phyloP scores from a whole-genome alignment of 2,329 filamentous ascomycete genomes.

The Teratosphaeria destructans region DNA sequence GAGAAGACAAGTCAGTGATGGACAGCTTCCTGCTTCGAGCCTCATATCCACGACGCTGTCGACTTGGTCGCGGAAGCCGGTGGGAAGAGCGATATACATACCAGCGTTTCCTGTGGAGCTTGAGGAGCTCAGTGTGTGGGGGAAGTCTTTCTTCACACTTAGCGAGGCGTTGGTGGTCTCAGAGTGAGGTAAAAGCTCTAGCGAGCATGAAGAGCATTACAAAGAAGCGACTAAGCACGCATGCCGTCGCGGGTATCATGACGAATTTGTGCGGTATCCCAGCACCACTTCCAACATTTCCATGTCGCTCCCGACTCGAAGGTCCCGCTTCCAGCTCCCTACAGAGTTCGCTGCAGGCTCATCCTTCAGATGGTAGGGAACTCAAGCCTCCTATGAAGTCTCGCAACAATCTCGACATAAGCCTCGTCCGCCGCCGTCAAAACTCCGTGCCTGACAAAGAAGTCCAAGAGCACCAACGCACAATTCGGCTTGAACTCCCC shows the following conservation, averaged over 20 bases:
- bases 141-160: slow-evolving; percentile 5
- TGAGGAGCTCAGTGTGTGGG: slow-evolving; percentile 1
- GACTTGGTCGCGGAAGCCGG: background rate
- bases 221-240: background rate
- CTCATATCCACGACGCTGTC: background rate
- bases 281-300: background rate
- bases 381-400: slow-evolving; percentile 68
- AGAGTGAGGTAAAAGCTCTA: background rate
- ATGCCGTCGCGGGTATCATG: slow-evolving; percentile 18
- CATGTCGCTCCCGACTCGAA: background rate
- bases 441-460: slow-evolving; percentile 77
- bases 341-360: too few relatives aligned
- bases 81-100: background rate
- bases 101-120: background rate
- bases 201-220: background rate
- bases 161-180: slow-evolving; percentile 21
- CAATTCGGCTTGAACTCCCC: slow-evolving; percentile 93
- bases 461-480: slow-evolving; percentile 72
- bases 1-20: background rate
- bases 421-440: slow-evolving; percentile 70
- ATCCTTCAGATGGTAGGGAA: slow-evolving; percentile 45
- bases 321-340: background rate
- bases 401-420: slow-evolving; percentile 62
- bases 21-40: background rate
- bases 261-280: background rate